Evolutionary conservation across 1,284 basidiomycete genomes (phyloP).

Genomic region (Ceratobasidium sp.): DNA sequence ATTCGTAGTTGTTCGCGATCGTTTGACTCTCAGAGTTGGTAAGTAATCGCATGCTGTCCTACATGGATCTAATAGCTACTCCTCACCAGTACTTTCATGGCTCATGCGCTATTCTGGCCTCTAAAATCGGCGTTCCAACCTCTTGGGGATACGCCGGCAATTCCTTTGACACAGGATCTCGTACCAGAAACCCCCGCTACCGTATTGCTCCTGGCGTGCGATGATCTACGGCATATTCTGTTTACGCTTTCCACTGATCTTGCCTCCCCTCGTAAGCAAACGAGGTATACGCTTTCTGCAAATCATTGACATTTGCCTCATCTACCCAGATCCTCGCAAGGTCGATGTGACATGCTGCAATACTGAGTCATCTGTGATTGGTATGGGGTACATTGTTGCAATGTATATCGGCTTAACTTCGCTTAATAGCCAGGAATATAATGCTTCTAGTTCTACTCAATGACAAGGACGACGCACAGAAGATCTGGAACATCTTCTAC

Average conservation of each 20-base stretch:
- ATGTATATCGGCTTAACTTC: not conserved
- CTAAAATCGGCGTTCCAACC: slow-evolving; percentile 42
- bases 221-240: not conserved
- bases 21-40: too few species aligned
- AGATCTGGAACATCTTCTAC: slow-evolving; percentile 65
- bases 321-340: slow-evolving; percentile 49
- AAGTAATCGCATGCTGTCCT: too few species aligned
- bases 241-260: not conserved
- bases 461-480: slow-evolving; percentile 46
- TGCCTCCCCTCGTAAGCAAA: not conserved
- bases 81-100: too few species aligned
- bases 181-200: not conserved
- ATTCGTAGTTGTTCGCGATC: too few species aligned
- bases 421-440: slow-evolving; percentile 53
- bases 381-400: slow-evolving; percentile 47
- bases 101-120: slow-evolving; percentile 44
- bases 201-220: not conserved
- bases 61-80: too few species aligned
- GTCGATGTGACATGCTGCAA: slow-evolving; percentile 69
- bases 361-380: slow-evolving; percentile 63
- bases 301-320: slow-evolving; percentile 43
- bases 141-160: not conserved
- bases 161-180: not conserved
- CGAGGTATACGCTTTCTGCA: not conserved
- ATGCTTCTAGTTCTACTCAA: slow-evolving; percentile 52